Evolutionary conservation across 2,329 filamentous ascomycete species (phyloP), one percentile per base, ranked within the genome.

Genomic region (Magnaporthiopsis incrustans): DNA sequence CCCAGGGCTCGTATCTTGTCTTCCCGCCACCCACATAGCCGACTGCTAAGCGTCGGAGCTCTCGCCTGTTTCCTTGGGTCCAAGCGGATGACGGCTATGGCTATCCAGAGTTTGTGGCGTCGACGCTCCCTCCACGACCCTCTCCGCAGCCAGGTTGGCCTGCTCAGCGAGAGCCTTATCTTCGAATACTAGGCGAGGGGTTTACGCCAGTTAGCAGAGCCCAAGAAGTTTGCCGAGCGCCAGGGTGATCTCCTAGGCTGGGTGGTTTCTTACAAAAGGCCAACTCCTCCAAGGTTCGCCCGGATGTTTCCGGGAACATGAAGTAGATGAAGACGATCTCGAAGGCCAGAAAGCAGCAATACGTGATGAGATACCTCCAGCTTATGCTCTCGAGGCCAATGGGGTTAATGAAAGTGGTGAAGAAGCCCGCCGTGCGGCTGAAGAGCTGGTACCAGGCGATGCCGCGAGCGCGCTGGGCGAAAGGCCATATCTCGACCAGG

Each of bases 391-490:
- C 63, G 25, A 71, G 69, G 18, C 70, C 72, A 27, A 74, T 70
- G 8, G 72, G 72, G 66, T 73, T 74, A 66, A 74, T 71, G 56
- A 71, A 70, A 35, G 71, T 73, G 5, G 69, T 69, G 22, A 74
- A 73, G 65, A 74, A 74, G 66, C 70, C 67, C 1, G 69, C 69
- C 15, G 68, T 67, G 61, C 72, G 71, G 66, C 71, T 70, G 63
- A 71, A 73, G 66, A 73, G 70, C 67, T 73, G 70, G 67, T 73
- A 73, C 63, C 73, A 70, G 66, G 72, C 65, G 60, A 75, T 72
- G n/a, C 73, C 73, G 11, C 71, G 69, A 15, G 71, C 69, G 10
- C 73, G 70, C 65, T 73, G 69, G 7, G 69, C 68, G 59, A 70
- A 75, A 1, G 67, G 73, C 66, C 70, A 76, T 60, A 73, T 67